Percentiles rank a stretch among this genome's conserved stretches.
Conservation (phyloP, 306 rosid genomes). For the Senna tora region DNA sequence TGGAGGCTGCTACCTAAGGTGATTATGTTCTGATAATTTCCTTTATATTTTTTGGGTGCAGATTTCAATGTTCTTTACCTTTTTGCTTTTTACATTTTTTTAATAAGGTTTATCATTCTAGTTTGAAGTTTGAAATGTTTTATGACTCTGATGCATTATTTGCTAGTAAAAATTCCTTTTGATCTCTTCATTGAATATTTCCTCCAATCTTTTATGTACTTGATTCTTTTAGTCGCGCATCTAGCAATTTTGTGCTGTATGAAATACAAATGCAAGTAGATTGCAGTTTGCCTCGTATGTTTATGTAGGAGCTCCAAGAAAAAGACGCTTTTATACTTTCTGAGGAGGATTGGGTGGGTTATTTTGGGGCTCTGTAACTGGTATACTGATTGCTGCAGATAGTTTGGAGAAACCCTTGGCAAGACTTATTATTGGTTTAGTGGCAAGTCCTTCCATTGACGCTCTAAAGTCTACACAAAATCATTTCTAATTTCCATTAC, state of each 20-base stretch:
- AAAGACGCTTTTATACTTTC: background rate
- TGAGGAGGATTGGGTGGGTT: background rate
- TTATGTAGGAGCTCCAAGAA: background rate
- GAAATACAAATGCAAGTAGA: background rate
- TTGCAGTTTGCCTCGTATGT: background rate
- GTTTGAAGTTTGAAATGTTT: background rate
- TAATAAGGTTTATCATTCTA: too few relatives aligned
- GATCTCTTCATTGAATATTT: background rate
- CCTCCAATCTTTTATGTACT: background rate
- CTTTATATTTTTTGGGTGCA: constrained; percentile 7
- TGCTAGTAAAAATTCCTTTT: background rate
- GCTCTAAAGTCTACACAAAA: too few relatives aligned
- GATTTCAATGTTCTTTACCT: background rate
- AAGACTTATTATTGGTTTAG: background rate
- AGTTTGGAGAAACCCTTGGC: background rate
- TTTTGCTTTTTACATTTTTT: background rate
- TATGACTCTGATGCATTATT: constrained; percentile 1
- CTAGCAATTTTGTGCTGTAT: background rate
- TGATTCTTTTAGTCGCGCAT: background rate
- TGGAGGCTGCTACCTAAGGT: constrained; percentile 94
- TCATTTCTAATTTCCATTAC: too few relatives aligned
- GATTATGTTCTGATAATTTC: constrained; percentile 21
- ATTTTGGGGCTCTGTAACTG: background rate
- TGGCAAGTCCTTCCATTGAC: background rate
- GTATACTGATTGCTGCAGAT: background rate